Percentiles rank a stretch among this genome's conserved stretches.
These are phyloP conservation scores for Suillus lakei DNA, from an alignment of 768 basidiomycete species.

Conservation along the genomic window DNA sequence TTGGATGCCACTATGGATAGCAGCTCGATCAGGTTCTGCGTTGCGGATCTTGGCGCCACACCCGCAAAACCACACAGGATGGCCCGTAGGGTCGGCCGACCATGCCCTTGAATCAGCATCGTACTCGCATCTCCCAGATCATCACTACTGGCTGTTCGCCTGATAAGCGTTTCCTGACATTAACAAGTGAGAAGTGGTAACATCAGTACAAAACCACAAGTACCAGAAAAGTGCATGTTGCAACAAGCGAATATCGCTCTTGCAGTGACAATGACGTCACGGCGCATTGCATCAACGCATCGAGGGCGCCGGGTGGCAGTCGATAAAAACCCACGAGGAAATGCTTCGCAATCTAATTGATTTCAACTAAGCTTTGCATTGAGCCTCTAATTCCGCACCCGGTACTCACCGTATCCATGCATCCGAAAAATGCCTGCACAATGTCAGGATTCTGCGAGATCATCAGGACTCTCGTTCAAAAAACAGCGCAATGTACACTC, in stretches of 20 bases:
- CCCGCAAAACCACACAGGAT: conserved; percentile 83
- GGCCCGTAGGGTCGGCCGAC: conserved; percentile 72
- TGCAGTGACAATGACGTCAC: conserved; percentile 70
- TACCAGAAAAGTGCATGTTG: conserved; percentile 84
- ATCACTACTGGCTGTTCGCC: conserved; percentile 66
- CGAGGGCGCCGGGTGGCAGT: conserved; percentile 65
- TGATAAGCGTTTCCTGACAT: conserved; percentile 63
- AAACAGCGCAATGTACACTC: conserved; percentile 28
- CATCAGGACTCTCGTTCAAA: conserved; percentile 14
- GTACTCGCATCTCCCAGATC: conserved; percentile 60
- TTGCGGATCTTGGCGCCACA: conserved; percentile 80
- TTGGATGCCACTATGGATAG: conserved; percentile 69
- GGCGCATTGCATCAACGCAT: conserved; percentile 73
- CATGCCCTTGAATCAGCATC: conserved; percentile 56
- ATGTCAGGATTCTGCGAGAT: conserved; percentile 82
- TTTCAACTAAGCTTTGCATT: neutral
- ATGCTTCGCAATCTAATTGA: neutral
- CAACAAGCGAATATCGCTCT: conserved; percentile 84
- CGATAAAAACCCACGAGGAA: conserved; percentile 55
- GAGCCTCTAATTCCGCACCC: neutral
- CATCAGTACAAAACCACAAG: conserved; percentile 29
- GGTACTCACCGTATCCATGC: conserved; percentile 69
- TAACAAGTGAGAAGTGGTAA: neutral
- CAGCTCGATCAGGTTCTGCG: conserved; percentile 84
- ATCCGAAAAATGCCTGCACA: conserved; percentile 87